These are phyloP conservation scores for Ascochyta viciae-villosae DNA, from an alignment of 2,329 filamentous ascomycete species.

Conservation along the genomic window DNA sequence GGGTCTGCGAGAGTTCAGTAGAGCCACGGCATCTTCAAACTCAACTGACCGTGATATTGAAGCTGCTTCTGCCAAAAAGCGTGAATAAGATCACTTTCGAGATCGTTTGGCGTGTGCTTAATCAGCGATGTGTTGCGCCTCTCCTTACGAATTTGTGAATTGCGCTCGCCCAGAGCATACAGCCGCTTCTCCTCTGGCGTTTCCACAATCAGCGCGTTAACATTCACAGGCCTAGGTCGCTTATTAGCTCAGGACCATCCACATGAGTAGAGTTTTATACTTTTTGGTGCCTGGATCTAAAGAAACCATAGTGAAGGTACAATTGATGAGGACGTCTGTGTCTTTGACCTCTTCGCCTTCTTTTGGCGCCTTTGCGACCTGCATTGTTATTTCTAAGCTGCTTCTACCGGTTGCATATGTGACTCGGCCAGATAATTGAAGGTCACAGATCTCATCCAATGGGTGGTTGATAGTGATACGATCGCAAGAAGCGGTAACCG, in stretches of 20 bases:
- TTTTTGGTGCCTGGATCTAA: slow-evolving; percentile 72
- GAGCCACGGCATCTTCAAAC: neutral
- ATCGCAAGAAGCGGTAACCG: slow-evolving; percentile 70
- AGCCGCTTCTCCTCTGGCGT: slow-evolving; percentile 70
- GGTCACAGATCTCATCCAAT: slow-evolving; percentile 77
- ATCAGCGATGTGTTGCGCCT: slow-evolving; percentile 66
- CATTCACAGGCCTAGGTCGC: slow-evolving; percentile 61
- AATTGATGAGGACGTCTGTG: slow-evolving; percentile 72
- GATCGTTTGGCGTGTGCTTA: slow-evolving; percentile 71
- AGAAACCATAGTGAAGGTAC: slow-evolving; percentile 80
- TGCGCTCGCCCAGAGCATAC: slow-evolving; percentile 69
- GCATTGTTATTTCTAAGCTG: slow-evolving; percentile 76
- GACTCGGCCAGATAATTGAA: slow-evolving; percentile 73
- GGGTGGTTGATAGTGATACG: slow-evolving; percentile 73
- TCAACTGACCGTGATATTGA: slow-evolving; percentile 63
- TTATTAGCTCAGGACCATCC: neutral
- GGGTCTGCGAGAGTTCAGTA: slow-evolving; percentile 53
- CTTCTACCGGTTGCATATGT: slow-evolving; percentile 76
- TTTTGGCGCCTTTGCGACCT: slow-evolving; percentile 71
- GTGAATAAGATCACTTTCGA: slow-evolving; percentile 76
- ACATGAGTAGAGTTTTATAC: slow-evolving; percentile 32
- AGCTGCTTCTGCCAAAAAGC: slow-evolving; percentile 74
- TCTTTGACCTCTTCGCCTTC: slow-evolving; percentile 63
- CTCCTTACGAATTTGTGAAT: slow-evolving; percentile 72
- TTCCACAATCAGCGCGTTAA: slow-evolving; percentile 67